Evolutionary conservation across 345 rosid genomes (phyloP).

Genomic region (Noccaea bulbosa): DNA sequence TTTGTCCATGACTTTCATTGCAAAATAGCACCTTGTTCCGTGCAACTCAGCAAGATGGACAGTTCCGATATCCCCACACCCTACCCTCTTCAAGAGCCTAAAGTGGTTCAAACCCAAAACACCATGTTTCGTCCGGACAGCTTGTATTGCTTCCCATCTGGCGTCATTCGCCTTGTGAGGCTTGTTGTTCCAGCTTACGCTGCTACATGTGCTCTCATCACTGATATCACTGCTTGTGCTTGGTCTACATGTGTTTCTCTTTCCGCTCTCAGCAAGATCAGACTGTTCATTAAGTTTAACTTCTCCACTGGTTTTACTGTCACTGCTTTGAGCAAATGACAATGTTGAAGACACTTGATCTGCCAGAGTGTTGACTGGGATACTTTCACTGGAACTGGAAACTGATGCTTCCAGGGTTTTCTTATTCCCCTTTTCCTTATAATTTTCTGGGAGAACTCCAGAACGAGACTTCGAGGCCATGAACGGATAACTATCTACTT

Average conservation of each 20-base stretch:
- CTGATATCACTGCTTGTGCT: constrained; percentile 80
- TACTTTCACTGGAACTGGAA: constrained; percentile 27
- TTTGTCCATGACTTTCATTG: constrained; percentile 81
- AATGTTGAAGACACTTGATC: constrained; percentile 54
- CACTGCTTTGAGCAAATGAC: constrained; percentile 47
- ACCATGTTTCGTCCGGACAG: constrained; percentile 67
- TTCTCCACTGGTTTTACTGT: constrained; percentile 50
- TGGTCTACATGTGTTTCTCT: constrained; percentile 61
- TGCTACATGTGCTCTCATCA: constrained; percentile 75
- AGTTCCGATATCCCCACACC: constrained; percentile 81
- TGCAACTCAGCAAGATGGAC: constrained; percentile 73
- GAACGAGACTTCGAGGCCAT: constrained; percentile 87
- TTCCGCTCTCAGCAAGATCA: constrained; percentile 54
- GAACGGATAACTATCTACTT: constrained; percentile 44
- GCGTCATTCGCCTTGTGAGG: constrained; percentile 78
- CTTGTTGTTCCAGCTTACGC: constrained; percentile 61
- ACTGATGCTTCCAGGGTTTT: constrained; percentile 46
- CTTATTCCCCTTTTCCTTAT: constrained; percentile 44
- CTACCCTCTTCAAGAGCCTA: constrained; percentile 70
- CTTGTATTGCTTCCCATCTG: constrained; percentile 81
- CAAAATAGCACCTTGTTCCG: constrained; percentile 68
- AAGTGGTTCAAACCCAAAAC: constrained; percentile 69
- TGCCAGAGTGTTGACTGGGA: constrained; percentile 43
- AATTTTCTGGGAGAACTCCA: too few species aligned
- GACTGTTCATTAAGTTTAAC: constrained; percentile 49